A percentile compares a stretch with the other conserved stretches of the same genome.
Evolutionary conservation across 495 filamentous ascomycete genomes (phyloP).

Genomic region (Hyaloscypha variabilis): DNA sequence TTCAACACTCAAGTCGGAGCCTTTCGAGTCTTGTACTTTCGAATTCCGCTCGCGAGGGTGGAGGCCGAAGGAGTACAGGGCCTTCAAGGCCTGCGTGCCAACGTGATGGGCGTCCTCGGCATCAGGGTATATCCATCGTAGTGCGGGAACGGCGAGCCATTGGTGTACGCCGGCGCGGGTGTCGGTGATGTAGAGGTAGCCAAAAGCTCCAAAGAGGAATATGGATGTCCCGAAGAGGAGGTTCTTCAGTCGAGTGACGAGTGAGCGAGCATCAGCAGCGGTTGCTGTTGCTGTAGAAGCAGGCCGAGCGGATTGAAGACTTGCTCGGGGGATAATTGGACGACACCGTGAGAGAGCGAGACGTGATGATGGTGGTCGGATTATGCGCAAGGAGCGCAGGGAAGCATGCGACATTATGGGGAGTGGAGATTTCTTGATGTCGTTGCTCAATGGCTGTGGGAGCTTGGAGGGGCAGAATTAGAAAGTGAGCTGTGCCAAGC

Average conservation of each 20-base stretch:
- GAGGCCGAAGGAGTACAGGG: constrained; percentile 64
- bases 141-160: constrained; percentile 73
- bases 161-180: constrained; percentile 85
- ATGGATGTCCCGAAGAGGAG: constrained; percentile 60
- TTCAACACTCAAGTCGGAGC: constrained; percentile 42
- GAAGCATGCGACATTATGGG: constrained; percentile 19
- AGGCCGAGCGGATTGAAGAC: constrained; percentile 31
- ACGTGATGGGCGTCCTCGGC: constrained; percentile 90
- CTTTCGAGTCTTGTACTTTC: constrained; percentile 18
- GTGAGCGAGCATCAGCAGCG: constrained; percentile 37
- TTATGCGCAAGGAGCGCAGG: constrained; percentile 21
- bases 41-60: constrained; percentile 72
- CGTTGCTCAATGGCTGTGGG: constrained; percentile 4
- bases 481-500: background rate
- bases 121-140: constrained; percentile 74
- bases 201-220: constrained; percentile 47
- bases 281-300: constrained; percentile 35
- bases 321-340: constrained; percentile 17
- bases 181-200: constrained; percentile 84
- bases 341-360: constrained; percentile 16
- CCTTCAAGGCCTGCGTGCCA: constrained; percentile 69
- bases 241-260: constrained; percentile 46
- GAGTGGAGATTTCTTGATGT: background rate
- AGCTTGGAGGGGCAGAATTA: background rate
- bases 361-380: constrained; percentile 9